Percentiles rank a stretch among this genome's conserved stretches.
phyloP scores from a whole-genome alignment of 208 protist genomes.

The Trypanosoma melophagium region DNA sequence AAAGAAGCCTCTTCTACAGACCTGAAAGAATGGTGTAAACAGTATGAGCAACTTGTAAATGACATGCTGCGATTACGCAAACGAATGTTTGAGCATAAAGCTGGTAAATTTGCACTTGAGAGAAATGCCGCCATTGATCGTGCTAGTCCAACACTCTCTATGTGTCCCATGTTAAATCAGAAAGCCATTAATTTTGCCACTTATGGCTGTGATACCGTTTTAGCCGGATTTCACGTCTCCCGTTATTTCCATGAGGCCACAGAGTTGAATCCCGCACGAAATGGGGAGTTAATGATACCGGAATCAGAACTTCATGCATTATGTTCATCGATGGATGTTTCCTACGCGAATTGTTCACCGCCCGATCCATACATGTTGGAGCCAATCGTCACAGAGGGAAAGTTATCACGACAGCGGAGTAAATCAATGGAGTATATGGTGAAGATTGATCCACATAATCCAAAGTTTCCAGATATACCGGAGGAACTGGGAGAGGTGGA shows the following conservation, averaged over 20 bases:
- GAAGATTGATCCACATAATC: slow-evolving; percentile 70
- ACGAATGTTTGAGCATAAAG: slow-evolving; percentile 87
- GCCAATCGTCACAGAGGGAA: slow-evolving; percentile 63
- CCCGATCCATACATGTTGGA: slow-evolving; percentile 90
- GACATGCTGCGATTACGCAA: slow-evolving; percentile 82
- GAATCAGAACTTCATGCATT: slow-evolving; percentile 60
- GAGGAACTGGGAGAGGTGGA: slow-evolving; percentile 62
- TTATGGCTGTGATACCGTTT: slow-evolving; percentile 68
- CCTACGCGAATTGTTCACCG: slow-evolving; percentile 71
- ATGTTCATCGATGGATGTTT: slow-evolving; percentile 66
- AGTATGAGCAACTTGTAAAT: slow-evolving; percentile 82
- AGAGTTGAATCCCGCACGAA: slow-evolving; percentile 84
- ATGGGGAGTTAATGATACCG: slow-evolving; percentile 63
- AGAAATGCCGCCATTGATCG: slow-evolving; percentile 76
- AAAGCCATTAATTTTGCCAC: slow-evolving; percentile 90
- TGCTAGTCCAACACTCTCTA: slow-evolving; percentile 64
- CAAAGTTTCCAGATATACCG: slow-evolving; percentile 86
- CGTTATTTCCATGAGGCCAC: slow-evolving; percentile 91
- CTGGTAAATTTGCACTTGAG: slow-evolving; percentile 54
- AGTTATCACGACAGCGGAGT: slow-evolving; percentile 77
- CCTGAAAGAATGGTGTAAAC: slow-evolving; percentile 87
- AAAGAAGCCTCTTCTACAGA: slow-evolving; percentile 83
- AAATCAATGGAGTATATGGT: slow-evolving; percentile 49
- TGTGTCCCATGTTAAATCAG: slow-evolving; percentile 86
- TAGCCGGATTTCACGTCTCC: slow-evolving; percentile 83